Base-by-base conservation (phyloP, 768 basidiomycete genomes). In the Mycena pura region DNA sequence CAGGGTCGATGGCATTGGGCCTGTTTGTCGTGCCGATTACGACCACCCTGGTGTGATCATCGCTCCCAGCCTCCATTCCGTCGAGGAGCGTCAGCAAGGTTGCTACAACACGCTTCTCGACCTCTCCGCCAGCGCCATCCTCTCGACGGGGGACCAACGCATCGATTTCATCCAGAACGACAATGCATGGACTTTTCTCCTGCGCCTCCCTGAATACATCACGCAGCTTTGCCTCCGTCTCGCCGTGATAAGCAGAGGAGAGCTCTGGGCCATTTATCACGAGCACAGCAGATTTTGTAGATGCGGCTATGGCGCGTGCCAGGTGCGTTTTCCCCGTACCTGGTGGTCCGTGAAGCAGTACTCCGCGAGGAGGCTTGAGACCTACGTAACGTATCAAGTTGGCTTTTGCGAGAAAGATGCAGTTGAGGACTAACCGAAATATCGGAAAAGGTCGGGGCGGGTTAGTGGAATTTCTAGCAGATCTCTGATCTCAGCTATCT, bases 261-360 rank as follows among this genome's bases (percentile, higher is more conserved):
- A 99, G 84, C 71, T 98, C 95, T 13, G 97, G 95, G 0, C 97
- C 97, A 68, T 96, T 96, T 72, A 99, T 89, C 49, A 94, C 87
- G 64, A 99, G 84, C n/a, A 97, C 92, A 25, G 89, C 87, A 7
- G 95, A 92, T 28, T 84, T 85, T 1, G 92, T 92, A 6, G 95
- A 93, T 0, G 88, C 84, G 4, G 96, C 95, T 59, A 99, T 95
- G 14, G 95, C 93, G 62, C 95, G 89, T 11, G 97, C 96, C 2
- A 99, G 81, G 70, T 97, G 95, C 0, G 97, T 99, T 77, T 99
- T 99, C 15, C 97, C 97, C 9, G 97, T 99, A 34, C 97, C 97
- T 3, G 97, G 95, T 11, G 95, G 96, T 11, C 97, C 97, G 73
- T 98, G 90, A 2, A 99, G 84, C 19, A 99, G 84, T 43, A 99